phyloP scores from a whole-genome alignment of 1,139 yeast genomes.

The Komagataea norvegica region DNA sequence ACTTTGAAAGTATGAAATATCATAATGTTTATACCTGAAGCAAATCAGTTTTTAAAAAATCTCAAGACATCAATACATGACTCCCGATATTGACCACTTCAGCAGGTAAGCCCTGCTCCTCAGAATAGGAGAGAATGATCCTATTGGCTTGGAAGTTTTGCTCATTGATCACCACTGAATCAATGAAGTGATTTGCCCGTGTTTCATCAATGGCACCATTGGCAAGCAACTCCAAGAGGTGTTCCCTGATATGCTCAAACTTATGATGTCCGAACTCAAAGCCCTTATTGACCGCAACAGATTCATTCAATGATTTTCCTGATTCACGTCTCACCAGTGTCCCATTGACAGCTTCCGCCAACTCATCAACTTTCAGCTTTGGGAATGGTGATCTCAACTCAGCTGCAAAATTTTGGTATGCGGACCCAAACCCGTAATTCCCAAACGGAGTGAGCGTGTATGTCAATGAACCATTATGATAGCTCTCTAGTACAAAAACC shows the following conservation, averaged over 20 bases:
- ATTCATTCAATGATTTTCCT: no score
- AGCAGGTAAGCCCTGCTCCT: neutral
- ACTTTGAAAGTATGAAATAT: no score
- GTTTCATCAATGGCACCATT: no score
- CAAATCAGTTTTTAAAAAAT: neutral
- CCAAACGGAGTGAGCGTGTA: slow-evolving; percentile 44
- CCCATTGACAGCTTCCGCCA: slow-evolving; percentile 40
- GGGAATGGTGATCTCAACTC: slow-evolving; percentile 29
- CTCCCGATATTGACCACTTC: neutral
- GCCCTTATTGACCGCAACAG: no score
- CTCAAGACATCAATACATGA: neutral
- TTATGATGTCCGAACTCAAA: no score
- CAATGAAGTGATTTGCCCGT: no score
- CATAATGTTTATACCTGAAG: slow-evolving; percentile 1
- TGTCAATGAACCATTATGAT: slow-evolving; percentile 45
- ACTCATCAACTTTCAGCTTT: slow-evolving; percentile 33
- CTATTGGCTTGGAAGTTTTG: no score
- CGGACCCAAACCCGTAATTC: slow-evolving; percentile 47
- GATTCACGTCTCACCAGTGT: slow-evolving; percentile 18
- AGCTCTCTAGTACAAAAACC: slow-evolving; percentile 27
- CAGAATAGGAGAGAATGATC: no score
- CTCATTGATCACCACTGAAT: no score
- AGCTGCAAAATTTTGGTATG: slow-evolving; percentile 34
- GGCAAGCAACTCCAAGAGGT: no score
- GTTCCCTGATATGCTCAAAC: no score